These are phyloP conservation scores for Cystobasidium onofrii DNA, from an alignment of 768 basidiomycete genomes.

Conservation along the genomic window DNA sequence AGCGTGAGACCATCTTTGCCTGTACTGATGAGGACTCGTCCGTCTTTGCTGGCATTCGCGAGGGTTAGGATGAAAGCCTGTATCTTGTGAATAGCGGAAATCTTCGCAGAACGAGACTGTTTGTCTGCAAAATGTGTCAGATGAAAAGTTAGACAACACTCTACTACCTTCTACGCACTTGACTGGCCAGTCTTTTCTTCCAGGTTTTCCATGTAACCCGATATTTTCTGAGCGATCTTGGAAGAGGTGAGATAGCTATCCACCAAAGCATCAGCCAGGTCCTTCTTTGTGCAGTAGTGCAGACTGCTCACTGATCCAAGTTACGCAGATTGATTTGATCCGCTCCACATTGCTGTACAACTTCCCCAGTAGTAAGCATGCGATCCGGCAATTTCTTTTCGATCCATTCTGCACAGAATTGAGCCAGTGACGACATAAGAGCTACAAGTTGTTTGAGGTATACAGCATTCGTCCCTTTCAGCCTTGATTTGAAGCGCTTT, in stretches of 20 bases:
- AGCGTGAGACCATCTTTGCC: conserved; percentile 50
- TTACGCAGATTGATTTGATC: conserved; percentile 47
- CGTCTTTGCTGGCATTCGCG: conserved; percentile 49
- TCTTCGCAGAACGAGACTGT: conserved; percentile 44
- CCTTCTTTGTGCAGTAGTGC: neutral
- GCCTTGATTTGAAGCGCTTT: conserved; percentile 64
- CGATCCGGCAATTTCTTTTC: conserved; percentile 5
- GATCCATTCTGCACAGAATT: conserved; percentile 48
- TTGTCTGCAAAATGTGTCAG: conserved; percentile 1
- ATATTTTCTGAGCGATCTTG: conserved; percentile 57
- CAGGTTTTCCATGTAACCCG: neutral
- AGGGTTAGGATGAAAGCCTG: conserved; percentile 71
- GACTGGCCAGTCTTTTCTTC: conserved; percentile 26
- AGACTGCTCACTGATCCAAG: conserved; percentile 51
- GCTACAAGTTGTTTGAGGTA: conserved; percentile 70
- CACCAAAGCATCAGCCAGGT: neutral
- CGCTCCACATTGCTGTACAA: conserved; percentile 63
- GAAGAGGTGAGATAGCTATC: conserved; percentile 64
- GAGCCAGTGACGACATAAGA: conserved; percentile 63
- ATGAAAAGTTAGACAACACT: neutral
- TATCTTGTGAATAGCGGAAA: conserved; percentile 69
- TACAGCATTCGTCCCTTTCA: conserved; percentile 63
- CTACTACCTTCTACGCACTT: neutral
- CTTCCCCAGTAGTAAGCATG: conserved; percentile 52
- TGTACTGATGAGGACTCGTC: conserved; percentile 7